Evolutionary conservation across 2,329 filamentous ascomycete genomes (phyloP).

Genomic region (Myotisia sp.): DNA sequence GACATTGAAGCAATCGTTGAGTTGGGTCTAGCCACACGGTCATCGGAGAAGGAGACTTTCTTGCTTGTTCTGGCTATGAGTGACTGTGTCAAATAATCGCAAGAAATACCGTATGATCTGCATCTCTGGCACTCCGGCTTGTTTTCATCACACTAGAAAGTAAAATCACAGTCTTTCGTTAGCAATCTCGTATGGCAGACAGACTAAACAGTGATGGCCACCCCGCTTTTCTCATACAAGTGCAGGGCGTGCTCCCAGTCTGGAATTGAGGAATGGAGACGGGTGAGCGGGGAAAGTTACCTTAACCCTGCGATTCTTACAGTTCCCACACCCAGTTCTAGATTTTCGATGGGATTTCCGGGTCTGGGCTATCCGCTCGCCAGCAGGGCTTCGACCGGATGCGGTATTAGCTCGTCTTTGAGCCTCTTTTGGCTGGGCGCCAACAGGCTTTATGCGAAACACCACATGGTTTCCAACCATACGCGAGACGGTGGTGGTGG

Average conservation of each 20-base stretch:
- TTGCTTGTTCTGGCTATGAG: background rate
- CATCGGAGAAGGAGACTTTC: background rate
- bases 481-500: no score
- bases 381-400: background rate
- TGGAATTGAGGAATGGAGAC: no score
- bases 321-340: constrained; percentile 21
- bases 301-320: constrained; percentile 25
- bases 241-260: background rate
- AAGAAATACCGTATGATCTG: constrained; percentile 19
- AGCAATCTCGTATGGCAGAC: no score
- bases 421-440: background rate
- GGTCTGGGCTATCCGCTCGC: constrained; percentile 16
- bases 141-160: constrained; percentile 24
- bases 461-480: constrained; percentile 12
- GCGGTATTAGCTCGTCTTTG: background rate
- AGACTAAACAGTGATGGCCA: background rate
- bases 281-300: constrained; percentile 12
- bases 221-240: background rate
- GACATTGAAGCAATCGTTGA: constrained; percentile 6
- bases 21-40: background rate
- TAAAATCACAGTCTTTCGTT: no score
- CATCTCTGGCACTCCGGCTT: constrained; percentile 22
- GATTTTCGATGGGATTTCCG: constrained; percentile 24
- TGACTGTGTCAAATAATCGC: constrained; percentile 16
- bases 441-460: constrained; percentile 11